Percentiles rank a stretch among this genome's conserved stretches.
Conservation (phyloP, 768 basidiomycete genomes). For the Suillus americanus region DNA sequence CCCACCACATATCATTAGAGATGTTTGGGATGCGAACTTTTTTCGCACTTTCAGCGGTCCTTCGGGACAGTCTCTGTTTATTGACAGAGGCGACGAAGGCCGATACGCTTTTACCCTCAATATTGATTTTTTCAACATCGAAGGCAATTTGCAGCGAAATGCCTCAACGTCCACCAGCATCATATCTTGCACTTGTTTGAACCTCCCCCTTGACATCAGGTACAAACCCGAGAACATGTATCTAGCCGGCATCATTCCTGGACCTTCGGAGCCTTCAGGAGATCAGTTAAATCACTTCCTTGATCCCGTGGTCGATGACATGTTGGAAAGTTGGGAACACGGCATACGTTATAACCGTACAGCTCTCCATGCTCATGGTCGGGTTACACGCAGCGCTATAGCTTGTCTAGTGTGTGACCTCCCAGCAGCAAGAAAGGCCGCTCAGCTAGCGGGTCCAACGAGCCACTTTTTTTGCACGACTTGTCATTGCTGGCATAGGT, state of each 20-base stretch:
- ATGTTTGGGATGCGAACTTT: conserved; percentile 22
- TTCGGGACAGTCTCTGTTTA: conserved; percentile 2
- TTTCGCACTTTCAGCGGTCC: conserved; percentile 29
- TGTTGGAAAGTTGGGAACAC: conserved; percentile 28
- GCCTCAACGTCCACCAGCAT: conserved; percentile 24
- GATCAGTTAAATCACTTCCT: conserved; percentile 37
- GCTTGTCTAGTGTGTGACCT: conserved; percentile 35
- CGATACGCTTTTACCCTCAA: conserved; percentile 31
- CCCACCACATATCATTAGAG: not conserved
- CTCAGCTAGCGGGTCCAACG: conserved; percentile 11
- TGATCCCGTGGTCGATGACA: conserved; percentile 33
- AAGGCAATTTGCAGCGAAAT: conserved; percentile 25
- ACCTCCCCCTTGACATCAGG: conserved; percentile 20
- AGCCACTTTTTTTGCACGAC: conserved; percentile 31
- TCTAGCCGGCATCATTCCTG: too few relatives aligned
- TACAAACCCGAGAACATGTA: too few relatives aligned
- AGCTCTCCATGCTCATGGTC: conserved; percentile 15
- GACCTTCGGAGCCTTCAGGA: not conserved
- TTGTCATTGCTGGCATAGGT: conserved; percentile 27
- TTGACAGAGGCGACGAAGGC: conserved; percentile 20
- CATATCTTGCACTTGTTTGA: conserved; percentile 21
- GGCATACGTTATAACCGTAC: conserved; percentile 28
- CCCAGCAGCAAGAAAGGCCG: conserved; percentile 30
- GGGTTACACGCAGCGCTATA: conserved; percentile 24
- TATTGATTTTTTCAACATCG: conserved; percentile 38